Conservation (phyloP, 2,329 filamentous ascomycete genomes). For the Tolypocladium guangdongense region DNA sequence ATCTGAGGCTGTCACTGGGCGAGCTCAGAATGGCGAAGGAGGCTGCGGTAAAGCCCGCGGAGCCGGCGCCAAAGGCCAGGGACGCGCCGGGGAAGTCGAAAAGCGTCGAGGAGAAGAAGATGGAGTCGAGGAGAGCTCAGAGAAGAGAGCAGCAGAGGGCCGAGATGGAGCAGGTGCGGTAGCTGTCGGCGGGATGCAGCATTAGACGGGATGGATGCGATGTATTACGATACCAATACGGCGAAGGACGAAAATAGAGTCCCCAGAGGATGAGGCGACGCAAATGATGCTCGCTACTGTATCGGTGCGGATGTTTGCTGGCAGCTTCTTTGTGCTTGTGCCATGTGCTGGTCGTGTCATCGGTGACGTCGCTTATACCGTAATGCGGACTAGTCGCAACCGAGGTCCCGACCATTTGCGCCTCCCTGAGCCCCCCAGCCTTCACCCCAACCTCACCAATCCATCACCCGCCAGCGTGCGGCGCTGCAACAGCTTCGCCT, state of each 20-base stretch:
- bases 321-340: background rate
- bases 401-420: background rate
- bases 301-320: background rate
- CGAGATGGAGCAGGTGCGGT: slow-evolving; percentile 20
- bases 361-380: background rate
- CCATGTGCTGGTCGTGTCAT: background rate
- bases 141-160: slow-evolving; percentile 7
- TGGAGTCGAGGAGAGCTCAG: slow-evolving; percentile 8
- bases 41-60: slow-evolving; percentile 30
- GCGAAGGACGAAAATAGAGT: background rate
- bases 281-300: background rate
- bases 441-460: background rate
- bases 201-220: background rate
- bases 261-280: background rate
- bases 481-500: background rate
- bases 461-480: background rate
- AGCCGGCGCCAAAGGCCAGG: slow-evolving; percentile 8
- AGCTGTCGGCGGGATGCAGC: background rate
- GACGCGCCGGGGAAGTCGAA: slow-evolving; percentile 19
- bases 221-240: background rate
- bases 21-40: slow-evolving; percentile 69
- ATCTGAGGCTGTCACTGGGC: slow-evolving; percentile 56
- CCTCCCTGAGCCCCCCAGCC: background rate
- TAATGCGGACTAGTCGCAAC: background rate
- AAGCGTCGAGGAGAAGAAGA: slow-evolving; percentile 9